Conservation (phyloP, 2,329 filamentous ascomycete genomes). For the Graphilbum ipis-grandicollis region DNA sequence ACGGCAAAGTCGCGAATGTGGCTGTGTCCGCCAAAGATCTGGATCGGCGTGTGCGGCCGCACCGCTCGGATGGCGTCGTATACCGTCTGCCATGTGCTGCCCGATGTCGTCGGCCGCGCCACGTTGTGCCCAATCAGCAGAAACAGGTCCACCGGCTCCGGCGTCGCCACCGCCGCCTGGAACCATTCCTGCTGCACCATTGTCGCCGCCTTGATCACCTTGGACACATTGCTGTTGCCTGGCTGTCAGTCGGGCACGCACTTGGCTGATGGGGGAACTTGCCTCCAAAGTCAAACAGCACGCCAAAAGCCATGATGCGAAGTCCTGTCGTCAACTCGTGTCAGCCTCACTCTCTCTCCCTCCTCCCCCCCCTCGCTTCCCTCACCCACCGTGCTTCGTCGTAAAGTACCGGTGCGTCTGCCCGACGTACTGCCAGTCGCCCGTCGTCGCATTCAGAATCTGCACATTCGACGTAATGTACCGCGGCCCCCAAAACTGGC, state of each 20-base stretch:
- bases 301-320: constrained; percentile 25
- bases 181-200: constrained; percentile 43
- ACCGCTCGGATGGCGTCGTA: constrained; percentile 39
- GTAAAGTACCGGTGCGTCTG: constrained; percentile 26
- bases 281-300: constrained; percentile 28
- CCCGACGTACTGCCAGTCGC: constrained; percentile 23
- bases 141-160: constrained; percentile 43
- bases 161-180: constrained; percentile 31
- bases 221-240: constrained; percentile 43
- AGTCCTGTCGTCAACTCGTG: too few relatives aligned
- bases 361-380: background rate
- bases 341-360: background rate
- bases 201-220: constrained; percentile 34
- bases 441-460: constrained; percentile 20
- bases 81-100: constrained; percentile 26
- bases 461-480: constrained; percentile 29
- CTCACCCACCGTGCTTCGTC: constrained; percentile 14
- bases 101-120: constrained; percentile 24
- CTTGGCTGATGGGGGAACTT: too few relatives aligned
- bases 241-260: constrained; percentile 8
- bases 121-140: constrained; percentile 48
- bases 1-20: constrained; percentile 49
- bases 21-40: constrained; percentile 47
- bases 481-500: constrained; percentile 31
- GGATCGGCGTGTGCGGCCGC: constrained; percentile 40